Base-by-base conservation (phyloP, 257 asterid species). In the Catharanthus roseus region DNA sequence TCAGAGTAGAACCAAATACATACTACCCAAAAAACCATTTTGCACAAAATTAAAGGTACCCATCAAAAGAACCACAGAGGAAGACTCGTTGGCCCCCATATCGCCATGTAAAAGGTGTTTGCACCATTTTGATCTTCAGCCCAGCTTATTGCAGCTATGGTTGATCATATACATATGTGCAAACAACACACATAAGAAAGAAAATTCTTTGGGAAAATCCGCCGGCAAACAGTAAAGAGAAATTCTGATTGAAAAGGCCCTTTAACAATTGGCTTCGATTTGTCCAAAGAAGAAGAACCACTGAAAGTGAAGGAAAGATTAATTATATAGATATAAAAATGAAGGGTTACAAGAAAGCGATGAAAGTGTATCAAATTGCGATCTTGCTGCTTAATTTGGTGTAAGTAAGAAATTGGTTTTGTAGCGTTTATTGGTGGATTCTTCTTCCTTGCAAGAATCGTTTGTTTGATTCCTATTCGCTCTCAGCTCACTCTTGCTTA, bases 41-140 rank as follows among this genome's bases (percentile, higher is more conserved):
- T 38, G 44, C 36, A 21, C n/a, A 55, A 4, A 28, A 38, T 67
- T 65, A 34, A 26, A 42, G 47, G 10, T 85, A 86, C 96, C 96
- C 89, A 75, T 80, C 77, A 72, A 85, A 89, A 58, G 96, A 89
- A 67, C 84, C 89, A 33, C 75, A 83, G 21, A 89, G 84, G 72
- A 44, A 82, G 64, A 87, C 93, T 63, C 81, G 80, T 65, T 10
- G 77, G 53, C 96, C 96, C 12, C 96, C 96, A 71, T 84, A 83
- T 2, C 86, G 86, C 96, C 96, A 89, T 67, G 88, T 84, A 73
- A 89, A 87, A 39, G 81, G 82, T 39, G 83, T 77, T 38, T 58
- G 87, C 72, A 89, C 91, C 96, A 89, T 88, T 78, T 62, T 66
- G 18, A 29, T 62, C 49, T 75, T 77, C 61, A 73, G 70, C 78